phyloP scores from a whole-genome alignment of 495 filamentous ascomycete genomes.

The Hypoxylon fuscum region DNA sequence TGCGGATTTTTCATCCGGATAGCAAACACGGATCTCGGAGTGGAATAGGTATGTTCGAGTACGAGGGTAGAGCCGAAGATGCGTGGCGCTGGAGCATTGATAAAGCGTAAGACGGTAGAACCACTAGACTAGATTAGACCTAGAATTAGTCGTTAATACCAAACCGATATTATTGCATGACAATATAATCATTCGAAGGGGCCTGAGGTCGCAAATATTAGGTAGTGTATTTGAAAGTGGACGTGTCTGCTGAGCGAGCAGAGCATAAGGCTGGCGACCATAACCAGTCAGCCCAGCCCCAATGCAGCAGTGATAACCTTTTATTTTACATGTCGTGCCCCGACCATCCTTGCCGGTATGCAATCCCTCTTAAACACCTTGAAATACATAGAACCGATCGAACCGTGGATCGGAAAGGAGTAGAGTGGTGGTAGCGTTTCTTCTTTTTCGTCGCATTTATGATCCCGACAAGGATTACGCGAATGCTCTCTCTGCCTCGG shows the following conservation, averaged over 20 bases:
- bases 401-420: slow-evolving; percentile 46
- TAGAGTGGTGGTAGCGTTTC: slow-evolving; percentile 44
- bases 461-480: slow-evolving; percentile 42
- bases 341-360: slow-evolving; percentile 34
- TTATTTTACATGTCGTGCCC: slow-evolving; percentile 43
- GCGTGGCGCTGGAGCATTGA: slow-evolving; percentile 27
- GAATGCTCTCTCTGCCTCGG: slow-evolving; percentile 46
- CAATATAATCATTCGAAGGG: too few relatives aligned
- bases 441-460: slow-evolving; percentile 25
- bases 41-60: not conserved
- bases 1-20: slow-evolving; percentile 67
- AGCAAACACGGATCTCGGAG: slow-evolving; percentile 11
- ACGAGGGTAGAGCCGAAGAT: slow-evolving; percentile 23
- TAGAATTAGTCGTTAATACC: slow-evolving; percentile 16
- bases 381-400: slow-evolving; percentile 48
- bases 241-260: slow-evolving; percentile 1
- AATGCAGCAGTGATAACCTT: slow-evolving; percentile 14
- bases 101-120: slow-evolving; percentile 18
- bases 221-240: slow-evolving; percentile 24
- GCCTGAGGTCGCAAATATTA: slow-evolving; percentile 21
- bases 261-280: not conserved
- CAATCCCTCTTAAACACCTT: slow-evolving; percentile 28
- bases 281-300: slow-evolving; percentile 3
- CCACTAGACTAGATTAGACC: slow-evolving; percentile 16
- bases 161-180: not conserved